Evolutionary conservation across 257 asterid species (phyloP).

Genomic region (Solanum piurae): DNA sequence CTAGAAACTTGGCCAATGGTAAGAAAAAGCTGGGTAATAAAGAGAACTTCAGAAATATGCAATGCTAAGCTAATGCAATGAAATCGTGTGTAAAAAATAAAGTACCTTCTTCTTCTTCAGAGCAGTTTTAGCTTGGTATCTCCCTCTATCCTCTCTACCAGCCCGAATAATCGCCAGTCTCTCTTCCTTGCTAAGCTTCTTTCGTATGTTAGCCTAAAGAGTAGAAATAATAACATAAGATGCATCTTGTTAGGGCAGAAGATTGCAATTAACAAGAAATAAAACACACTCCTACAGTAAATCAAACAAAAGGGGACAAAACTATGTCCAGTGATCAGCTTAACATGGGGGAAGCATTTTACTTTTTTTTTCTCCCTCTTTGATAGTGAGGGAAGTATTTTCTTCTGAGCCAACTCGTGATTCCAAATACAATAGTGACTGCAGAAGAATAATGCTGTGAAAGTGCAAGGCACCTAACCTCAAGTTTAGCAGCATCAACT

Average conservation of each 20-base stretch:
- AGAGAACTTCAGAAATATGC: neutral
- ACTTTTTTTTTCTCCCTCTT: neutral
- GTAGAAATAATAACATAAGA: slow-evolving; percentile 16
- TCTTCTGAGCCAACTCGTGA: neutral
- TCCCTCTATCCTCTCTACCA: slow-evolving; percentile 68
- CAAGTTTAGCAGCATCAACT: slow-evolving; percentile 69
- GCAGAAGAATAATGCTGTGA: neutral
- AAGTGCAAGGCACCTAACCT: slow-evolving; percentile 32
- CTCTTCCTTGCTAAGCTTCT: slow-evolving; percentile 67
- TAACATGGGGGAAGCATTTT: neutral
- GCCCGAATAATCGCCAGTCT: slow-evolving; percentile 48
- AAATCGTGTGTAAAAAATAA: neutral
- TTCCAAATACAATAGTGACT: neutral
- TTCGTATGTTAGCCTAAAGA: slow-evolving; percentile 61
- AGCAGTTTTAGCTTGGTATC: slow-evolving; percentile 54
- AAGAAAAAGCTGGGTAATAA: neutral
- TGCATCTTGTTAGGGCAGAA: neutral
- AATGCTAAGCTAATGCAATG: neutral
- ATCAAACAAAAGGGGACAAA: neutral
- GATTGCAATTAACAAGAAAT: neutral
- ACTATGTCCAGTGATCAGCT: neutral
- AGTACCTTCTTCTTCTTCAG: slow-evolving; percentile 67
- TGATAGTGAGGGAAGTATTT: neutral
- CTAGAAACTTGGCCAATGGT: neutral
- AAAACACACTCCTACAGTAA: neutral